Evolutionary conservation across 179 eudicot genomes (phyloP).

Genomic region (Spinacia oleracea): DNA sequence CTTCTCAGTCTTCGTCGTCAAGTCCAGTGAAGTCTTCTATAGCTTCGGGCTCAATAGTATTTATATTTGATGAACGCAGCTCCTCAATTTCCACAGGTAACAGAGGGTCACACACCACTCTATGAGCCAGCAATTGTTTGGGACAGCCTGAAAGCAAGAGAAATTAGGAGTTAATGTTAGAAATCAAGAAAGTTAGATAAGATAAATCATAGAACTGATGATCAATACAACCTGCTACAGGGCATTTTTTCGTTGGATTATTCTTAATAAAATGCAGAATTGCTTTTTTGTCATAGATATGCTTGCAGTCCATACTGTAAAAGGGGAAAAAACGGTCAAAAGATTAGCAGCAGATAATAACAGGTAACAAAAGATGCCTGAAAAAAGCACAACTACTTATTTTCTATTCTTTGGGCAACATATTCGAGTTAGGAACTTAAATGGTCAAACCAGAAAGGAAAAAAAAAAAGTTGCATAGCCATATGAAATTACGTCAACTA

Average conservation of each 20-base stretch:
- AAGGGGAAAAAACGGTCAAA: neutral
- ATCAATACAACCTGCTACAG: conserved; percentile 60
- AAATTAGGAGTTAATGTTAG: conserved; percentile 13
- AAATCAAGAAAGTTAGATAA: neutral
- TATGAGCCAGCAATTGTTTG: conserved; percentile 41
- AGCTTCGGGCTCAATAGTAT: conserved; percentile 37
- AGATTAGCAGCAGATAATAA: neutral
- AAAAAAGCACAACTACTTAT: neutral
- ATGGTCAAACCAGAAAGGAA: neutral
- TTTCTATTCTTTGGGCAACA: neutral
- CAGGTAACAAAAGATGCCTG: neutral
- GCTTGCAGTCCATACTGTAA: conserved; percentile 89
- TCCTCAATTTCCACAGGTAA: conserved; percentile 79
- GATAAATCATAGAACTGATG: neutral
- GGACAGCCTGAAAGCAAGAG: conserved; percentile 61
- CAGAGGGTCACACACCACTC: conserved; percentile 64
- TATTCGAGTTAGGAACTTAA: neutral
- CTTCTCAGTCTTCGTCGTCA: conserved; percentile 33
- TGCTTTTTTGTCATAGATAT: conserved; percentile 69
- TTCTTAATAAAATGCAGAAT: conserved; percentile 48
- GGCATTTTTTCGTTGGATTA: conserved; percentile 47
- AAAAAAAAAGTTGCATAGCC: no score
- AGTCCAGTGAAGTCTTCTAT: conserved; percentile 79
- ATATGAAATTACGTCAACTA: no score
- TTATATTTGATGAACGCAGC: conserved; percentile 44